phyloP scores from a whole-genome alignment of 768 basidiomycete genomes.

The Rhizopogon sp. region DNA sequence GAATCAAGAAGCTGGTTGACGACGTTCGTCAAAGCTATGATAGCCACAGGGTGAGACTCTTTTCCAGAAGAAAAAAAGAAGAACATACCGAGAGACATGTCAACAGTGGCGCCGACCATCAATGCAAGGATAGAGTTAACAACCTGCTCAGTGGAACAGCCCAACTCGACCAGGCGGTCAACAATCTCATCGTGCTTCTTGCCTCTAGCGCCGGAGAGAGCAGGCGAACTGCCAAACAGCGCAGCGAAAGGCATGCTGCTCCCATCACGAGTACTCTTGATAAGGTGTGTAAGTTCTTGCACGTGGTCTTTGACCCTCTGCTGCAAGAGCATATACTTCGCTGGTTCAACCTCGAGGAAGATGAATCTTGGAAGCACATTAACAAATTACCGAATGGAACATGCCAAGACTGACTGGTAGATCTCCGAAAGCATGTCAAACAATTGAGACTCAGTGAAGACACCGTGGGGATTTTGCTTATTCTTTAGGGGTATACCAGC shows the following conservation, averaged over 20 bases:
- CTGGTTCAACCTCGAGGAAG: conserved; percentile 66
- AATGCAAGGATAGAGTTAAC: conserved; percentile 70
- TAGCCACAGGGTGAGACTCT: neutral
- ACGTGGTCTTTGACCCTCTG: conserved; percentile 49
- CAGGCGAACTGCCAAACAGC: conserved; percentile 41
- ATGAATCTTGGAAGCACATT: conserved; percentile 47
- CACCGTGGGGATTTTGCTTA: conserved; percentile 45
- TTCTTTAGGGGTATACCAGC: conserved; percentile 68
- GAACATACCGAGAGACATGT: conserved; percentile 59
- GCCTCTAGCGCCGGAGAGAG: conserved; percentile 38
- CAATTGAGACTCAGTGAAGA: conserved; percentile 57
- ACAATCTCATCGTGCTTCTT: conserved; percentile 46
- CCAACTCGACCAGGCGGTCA: conserved; percentile 51
- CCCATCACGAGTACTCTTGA: conserved; percentile 46
- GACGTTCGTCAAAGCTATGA: conserved; percentile 56
- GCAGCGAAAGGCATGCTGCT: conserved; percentile 34
- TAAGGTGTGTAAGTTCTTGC: conserved; percentile 47
- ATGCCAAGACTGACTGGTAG: conserved; percentile 44
- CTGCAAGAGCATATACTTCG: conserved; percentile 52
- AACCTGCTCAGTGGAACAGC: conserved; percentile 53
- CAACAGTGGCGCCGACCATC: conserved; percentile 61
- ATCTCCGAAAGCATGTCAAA: conserved; percentile 64
- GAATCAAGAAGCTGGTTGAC: conserved; percentile 61
- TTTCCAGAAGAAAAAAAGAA: neutral
- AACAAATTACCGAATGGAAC: neutral